These are phyloP conservation scores for Emmonsiellopsis sp. DNA, from an alignment of 2,329 filamentous ascomycete species.

Conservation along the genomic window DNA sequence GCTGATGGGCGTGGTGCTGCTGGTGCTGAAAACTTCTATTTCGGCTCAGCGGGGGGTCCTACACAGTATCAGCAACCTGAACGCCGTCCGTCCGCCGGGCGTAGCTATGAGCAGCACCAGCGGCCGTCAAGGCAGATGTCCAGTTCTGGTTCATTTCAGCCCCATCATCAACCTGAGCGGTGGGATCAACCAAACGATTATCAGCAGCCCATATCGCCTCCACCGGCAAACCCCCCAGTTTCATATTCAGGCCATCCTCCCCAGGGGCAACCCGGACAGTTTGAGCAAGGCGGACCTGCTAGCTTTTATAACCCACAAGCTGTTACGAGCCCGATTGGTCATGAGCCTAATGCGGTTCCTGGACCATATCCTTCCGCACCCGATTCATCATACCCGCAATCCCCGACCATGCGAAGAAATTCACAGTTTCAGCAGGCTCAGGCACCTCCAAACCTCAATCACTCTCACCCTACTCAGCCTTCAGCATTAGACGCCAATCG, in stretches of 20 bases:
- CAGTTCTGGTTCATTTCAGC: slow-evolving; percentile 15
- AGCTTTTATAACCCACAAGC: slow-evolving; percentile 1
- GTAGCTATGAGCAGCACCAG: neutral
- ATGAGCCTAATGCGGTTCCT: slow-evolving; percentile 4
- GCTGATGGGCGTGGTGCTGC: slow-evolving; percentile 43
- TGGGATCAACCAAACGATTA: slow-evolving; percentile 10
- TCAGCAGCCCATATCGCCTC: slow-evolving; percentile 15
- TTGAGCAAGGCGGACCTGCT: slow-evolving; percentile 4
- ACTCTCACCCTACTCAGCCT: neutral
- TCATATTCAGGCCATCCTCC: slow-evolving; percentile 3
- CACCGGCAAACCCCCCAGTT: slow-evolving; percentile 6
- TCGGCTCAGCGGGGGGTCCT: slow-evolving; percentile 47
- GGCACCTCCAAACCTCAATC: neutral
- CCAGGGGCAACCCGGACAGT: neutral
- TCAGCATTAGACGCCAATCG: slow-evolving; percentile 8
- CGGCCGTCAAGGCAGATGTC: slow-evolving; percentile 8
- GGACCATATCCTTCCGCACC: slow-evolving; percentile 11
- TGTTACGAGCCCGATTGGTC: neutral
- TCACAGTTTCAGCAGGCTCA: slow-evolving; percentile 16
- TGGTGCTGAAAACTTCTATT: slow-evolving; percentile 73
- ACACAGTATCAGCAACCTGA: slow-evolving; percentile 39
- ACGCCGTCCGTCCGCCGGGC: slow-evolving; percentile 3
- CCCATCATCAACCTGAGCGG: slow-evolving; percentile 4
- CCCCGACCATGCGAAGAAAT: slow-evolving; percentile 15
- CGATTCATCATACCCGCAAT: slow-evolving; percentile 14